Evolutionary conservation across 306 rosid genomes (phyloP).

Genomic region (Vigna unguiculata): DNA sequence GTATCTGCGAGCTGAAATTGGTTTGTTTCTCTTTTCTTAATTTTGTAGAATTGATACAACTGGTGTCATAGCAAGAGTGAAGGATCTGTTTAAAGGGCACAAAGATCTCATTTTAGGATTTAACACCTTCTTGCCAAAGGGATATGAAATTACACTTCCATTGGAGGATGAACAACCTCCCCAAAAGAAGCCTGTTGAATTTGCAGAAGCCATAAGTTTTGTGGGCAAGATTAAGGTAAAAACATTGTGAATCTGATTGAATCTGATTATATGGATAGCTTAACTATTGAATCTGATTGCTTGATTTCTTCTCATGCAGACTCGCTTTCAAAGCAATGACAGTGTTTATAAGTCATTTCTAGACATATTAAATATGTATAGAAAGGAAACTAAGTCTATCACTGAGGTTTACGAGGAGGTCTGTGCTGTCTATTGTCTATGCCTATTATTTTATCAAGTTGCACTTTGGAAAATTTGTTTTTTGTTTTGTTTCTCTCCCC

Average conservation of each 20-base stretch:
- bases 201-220: conserved; percentile 92
- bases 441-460: conserved; percentile 4
- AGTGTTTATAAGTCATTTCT: conserved; percentile 89
- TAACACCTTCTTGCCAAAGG: conserved; percentile 92
- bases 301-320: conserved; percentile 61
- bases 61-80: conserved; percentile 84
- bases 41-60: conserved; percentile 73
- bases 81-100: conserved; percentile 88
- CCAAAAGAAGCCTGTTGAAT: conserved; percentile 94
- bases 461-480: background rate
- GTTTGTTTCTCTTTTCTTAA: conserved; percentile 37
- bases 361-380: conserved; percentile 95
- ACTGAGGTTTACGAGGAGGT: conserved; percentile 90
- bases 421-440: conserved; percentile 24
- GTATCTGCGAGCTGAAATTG: conserved; percentile 29
- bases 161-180: conserved; percentile 82
- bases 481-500: background rate
- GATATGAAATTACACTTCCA: conserved; percentile 86
- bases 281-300: conserved; percentile 39
- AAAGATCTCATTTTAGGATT: conserved; percentile 84
- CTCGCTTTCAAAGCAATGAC: conserved; percentile 90
- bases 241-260: conserved; percentile 11
- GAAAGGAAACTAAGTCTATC: conserved; percentile 91
- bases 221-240: conserved; percentile 94
- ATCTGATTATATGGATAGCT: no score